Evolutionary conservation across 176 grass and related monocot species (phyloP).

Genomic region (Phyllostachys edulis): DNA sequence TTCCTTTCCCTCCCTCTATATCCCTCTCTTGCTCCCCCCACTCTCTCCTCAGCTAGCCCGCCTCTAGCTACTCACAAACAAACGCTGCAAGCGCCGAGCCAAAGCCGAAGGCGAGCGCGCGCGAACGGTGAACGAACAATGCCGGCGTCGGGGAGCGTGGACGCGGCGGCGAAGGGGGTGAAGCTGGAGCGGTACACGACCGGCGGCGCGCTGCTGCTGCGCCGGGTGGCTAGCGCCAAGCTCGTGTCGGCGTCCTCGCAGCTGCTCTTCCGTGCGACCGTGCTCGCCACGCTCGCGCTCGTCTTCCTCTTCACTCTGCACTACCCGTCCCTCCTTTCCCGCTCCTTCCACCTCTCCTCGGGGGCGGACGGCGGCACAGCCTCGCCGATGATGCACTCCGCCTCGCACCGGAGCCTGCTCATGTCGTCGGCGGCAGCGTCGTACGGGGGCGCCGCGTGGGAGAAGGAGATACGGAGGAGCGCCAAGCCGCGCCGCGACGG

Average conservation of each 20-base stretch:
- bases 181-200: slow-evolving; percentile 72
- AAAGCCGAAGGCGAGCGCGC: not conserved
- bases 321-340: slow-evolving; percentile 82
- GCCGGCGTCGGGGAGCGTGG: slow-evolving; percentile 28
- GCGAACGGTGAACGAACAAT: slow-evolving; percentile 6
- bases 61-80: not conserved
- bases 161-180: slow-evolving; percentile 51
- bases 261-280: slow-evolving; percentile 67
- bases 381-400: not conserved
- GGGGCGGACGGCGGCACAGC: not conserved
- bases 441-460: slow-evolving; percentile 53
- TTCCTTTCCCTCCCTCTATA: not conserved
- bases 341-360: slow-evolving; percentile 52
- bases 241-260: slow-evolving; percentile 56
- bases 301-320: slow-evolving; percentile 70
- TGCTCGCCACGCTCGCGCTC: slow-evolving; percentile 68
- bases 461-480: slow-evolving; percentile 50
- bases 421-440: slow-evolving; percentile 27
- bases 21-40: not conserved
- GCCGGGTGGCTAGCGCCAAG: slow-evolving; percentile 57
- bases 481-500: slow-evolving; percentile 48
- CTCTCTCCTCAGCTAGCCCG: slow-evolving; percentile 43
- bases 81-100: not conserved
- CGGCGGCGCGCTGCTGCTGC: slow-evolving; percentile 52
- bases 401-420: slow-evolving; percentile 72